phyloP scores from a whole-genome alignment of 2,329 filamentous ascomycete species.

The Exserohilum rostratum region DNA sequence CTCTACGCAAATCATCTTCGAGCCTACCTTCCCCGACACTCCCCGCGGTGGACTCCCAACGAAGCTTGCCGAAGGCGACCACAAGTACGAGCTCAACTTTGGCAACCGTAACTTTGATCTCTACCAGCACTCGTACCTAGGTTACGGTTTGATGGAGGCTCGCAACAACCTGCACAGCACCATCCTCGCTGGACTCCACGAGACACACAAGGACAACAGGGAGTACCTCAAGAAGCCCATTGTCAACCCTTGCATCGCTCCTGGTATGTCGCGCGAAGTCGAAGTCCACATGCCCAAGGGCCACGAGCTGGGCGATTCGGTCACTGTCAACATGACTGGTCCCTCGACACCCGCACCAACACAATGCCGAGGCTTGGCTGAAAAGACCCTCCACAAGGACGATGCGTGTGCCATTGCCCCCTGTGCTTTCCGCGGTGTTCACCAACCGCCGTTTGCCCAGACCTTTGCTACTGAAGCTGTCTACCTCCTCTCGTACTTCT shows the following conservation, averaged over 20 bases:
- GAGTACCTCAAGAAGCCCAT: constrained; percentile 75
- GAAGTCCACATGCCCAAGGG: constrained; percentile 71
- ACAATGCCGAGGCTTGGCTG: constrained; percentile 87
- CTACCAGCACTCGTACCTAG: constrained; percentile 97
- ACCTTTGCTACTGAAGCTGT: constrained; percentile 91
- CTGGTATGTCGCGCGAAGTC: constrained; percentile 76
- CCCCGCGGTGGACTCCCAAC: constrained; percentile 80
- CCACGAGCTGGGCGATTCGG: constrained; percentile 68
- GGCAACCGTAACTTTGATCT: constrained; percentile 89
- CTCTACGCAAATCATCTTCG: constrained; percentile 97
- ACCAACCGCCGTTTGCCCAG: constrained; percentile 90
- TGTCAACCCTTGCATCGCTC: constrained; percentile 83
- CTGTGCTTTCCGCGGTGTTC: constrained; percentile 98
- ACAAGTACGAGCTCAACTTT: constrained; percentile 92
- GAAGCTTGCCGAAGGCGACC: constrained; percentile 84
- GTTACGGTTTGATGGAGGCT: constrained; percentile 95
- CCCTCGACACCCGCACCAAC: constrained; percentile 76
- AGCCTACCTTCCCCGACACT: constrained; percentile 85
- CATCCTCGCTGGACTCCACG: constrained; percentile 74
- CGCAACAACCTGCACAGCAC: constrained; percentile 82
- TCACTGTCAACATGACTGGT: constrained; percentile 86
- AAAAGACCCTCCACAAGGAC: constrained; percentile 90
- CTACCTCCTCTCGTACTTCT: constrained; percentile 98
- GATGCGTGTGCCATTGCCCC: constrained; percentile 79
- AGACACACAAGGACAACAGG: constrained; percentile 61